Evolutionary conservation across 2,329 filamentous ascomycete species (phyloP).

Genomic region (Setomelanomma holmii): DNA sequence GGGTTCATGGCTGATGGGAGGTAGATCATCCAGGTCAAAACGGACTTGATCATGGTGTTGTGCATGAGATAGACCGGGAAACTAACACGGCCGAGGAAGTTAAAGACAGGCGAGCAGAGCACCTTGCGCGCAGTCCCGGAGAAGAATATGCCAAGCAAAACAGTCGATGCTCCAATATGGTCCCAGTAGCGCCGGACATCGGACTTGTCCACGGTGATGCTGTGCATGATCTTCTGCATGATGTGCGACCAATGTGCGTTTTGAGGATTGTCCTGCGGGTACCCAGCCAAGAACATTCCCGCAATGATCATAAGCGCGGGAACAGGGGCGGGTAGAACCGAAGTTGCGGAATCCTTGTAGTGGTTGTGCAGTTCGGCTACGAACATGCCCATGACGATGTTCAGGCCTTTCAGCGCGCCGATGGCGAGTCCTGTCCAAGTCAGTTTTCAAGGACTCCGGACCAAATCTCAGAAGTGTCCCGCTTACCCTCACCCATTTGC

Average conservation of each 20-base stretch:
- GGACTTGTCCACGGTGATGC: constrained; percentile 56
- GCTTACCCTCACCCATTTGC: constrained; percentile 45
- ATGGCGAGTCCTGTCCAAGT: constrained; percentile 38
- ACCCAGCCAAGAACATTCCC: constrained; percentile 66
- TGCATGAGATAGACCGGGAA: constrained; percentile 71
- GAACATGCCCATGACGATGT: constrained; percentile 69
- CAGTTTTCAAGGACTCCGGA: constrained; percentile 18
- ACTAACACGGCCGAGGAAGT: constrained; percentile 69
- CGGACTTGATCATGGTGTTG: constrained; percentile 65
- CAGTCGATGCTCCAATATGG: constrained; percentile 57
- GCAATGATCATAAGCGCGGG: constrained; percentile 59
- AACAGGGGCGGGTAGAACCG: constrained; percentile 57
- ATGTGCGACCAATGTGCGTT: constrained; percentile 62
- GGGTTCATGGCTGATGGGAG: constrained; percentile 49
- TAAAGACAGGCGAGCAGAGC: constrained; percentile 62
- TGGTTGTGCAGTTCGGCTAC: constrained; percentile 66
- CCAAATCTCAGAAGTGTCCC: background rate
- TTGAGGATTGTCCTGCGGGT: constrained; percentile 63
- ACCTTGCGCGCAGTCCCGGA: constrained; percentile 59
- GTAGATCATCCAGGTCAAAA: constrained; percentile 67
- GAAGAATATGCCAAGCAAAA: constrained; percentile 62
- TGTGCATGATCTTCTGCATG: constrained; percentile 53
- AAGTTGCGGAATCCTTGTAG: constrained; percentile 57
- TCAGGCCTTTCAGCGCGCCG: constrained; percentile 55
- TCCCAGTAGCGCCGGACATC: constrained; percentile 61